Conservation (phyloP, 1,284 basidiomycete species). For the Apiotrichum montevideense region DNA sequence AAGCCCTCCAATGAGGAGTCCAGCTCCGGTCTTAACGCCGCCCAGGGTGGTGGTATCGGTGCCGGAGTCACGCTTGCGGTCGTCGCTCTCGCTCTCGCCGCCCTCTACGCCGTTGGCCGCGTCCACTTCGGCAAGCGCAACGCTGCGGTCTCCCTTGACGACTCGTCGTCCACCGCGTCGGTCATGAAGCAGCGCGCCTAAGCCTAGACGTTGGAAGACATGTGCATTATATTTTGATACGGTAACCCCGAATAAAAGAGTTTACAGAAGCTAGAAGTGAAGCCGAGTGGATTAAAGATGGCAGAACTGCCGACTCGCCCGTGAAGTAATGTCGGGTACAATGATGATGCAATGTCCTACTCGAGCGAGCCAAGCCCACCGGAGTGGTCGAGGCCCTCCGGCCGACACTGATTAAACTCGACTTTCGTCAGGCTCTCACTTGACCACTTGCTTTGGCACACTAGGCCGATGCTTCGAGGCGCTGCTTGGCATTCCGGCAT, state of each 20-base stretch:
- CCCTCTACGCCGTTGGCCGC: slow-evolving; percentile 5
- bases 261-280: background rate
- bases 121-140: slow-evolving; percentile 5
- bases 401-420: too few relatives aligned
- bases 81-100: background rate
- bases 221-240: too few relatives aligned
- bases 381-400: too few relatives aligned
- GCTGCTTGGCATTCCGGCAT: too few relatives aligned
- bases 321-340: too few relatives aligned
- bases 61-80: slow-evolving; percentile 2
- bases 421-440: too few relatives aligned
- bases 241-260: background rate
- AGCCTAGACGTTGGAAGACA: background rate
- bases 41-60: slow-evolving; percentile 4
- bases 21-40: background rate
- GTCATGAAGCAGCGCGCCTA: slow-evolving; percentile 1
- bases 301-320: too few relatives aligned
- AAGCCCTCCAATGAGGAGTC: background rate
- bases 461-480: too few relatives aligned
- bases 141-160: background rate
- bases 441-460: too few relatives aligned
- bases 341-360: too few relatives aligned
- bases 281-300: too few relatives aligned
- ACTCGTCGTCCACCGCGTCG: background rate
- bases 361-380: too few relatives aligned